Evolutionary conservation across 371 early-diverging fungal genomes (phyloP).

Genomic region (Syncephalastrum contaminatum): DNA sequence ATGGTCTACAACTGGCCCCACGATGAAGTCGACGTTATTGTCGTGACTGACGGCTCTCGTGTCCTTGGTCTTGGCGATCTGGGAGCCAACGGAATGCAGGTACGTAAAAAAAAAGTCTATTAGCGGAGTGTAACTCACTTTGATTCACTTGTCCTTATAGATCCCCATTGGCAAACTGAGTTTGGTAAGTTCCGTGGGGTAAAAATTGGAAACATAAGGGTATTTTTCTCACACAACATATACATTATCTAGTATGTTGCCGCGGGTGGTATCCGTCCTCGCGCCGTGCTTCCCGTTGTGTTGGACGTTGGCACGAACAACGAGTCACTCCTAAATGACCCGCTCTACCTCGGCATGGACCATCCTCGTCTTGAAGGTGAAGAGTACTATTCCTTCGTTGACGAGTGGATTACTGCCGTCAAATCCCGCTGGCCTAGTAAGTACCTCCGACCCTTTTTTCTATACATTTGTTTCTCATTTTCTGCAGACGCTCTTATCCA

Average conservation of each 20-base stretch:
- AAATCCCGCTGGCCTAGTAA: constrained; percentile 59
- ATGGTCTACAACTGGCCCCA: constrained; percentile 57
- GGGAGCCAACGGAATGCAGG: constrained; percentile 65
- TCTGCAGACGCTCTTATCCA: constrained; percentile 42
- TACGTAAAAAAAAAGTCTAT: not conserved
- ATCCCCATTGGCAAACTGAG: constrained; percentile 57
- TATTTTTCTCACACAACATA: too few relatives aligned
- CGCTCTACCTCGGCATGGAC: constrained; percentile 64
- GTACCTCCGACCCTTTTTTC: constrained; percentile 9
- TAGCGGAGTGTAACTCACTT: too few relatives aligned
- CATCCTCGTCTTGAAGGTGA: constrained; percentile 57
- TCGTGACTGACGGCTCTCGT: constrained; percentile 65
- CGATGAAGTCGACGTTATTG: constrained; percentile 58
- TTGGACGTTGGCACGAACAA: constrained; percentile 67
- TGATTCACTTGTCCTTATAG: not conserved
- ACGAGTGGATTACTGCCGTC: constrained; percentile 62
- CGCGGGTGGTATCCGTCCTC: constrained; percentile 61
- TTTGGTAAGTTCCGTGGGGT: constrained; percentile 29
- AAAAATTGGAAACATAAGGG: too few relatives aligned
- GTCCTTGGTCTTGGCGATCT: constrained; percentile 65
- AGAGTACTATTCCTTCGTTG: constrained; percentile 58
- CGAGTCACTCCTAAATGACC: constrained; percentile 52
- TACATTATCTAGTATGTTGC: constrained; percentile 44
- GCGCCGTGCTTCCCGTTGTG: constrained; percentile 58
- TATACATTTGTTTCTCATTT: constrained; percentile 5